Evolutionary conservation across 441 rosid genomes (phyloP).

Genomic region (Dalechampia spathulata): DNA sequence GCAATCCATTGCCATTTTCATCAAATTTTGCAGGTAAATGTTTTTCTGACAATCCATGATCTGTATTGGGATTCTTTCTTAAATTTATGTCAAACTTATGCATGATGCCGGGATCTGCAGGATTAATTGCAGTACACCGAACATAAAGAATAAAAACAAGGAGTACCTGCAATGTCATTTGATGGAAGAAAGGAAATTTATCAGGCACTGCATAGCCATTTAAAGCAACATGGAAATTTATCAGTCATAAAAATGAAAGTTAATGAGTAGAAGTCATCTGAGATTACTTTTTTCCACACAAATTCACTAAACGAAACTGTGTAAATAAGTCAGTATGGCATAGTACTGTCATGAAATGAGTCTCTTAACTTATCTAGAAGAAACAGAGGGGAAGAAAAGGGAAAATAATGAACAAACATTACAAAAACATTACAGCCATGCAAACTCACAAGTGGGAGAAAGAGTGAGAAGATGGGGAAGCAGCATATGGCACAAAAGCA

Average conservation of each 20-base stretch:
- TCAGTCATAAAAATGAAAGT: not conserved
- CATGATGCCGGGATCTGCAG: conserved; percentile 94
- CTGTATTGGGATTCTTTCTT: conserved; percentile 35
- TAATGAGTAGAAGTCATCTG: not conserved
- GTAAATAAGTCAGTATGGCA: not conserved
- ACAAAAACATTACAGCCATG: not conserved
- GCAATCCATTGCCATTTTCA: conserved; percentile 51
- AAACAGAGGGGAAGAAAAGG: not conserved
- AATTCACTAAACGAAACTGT: not conserved
- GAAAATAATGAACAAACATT: not conserved
- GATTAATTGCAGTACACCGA: conserved; percentile 89
- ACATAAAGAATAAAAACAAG: conserved; percentile 72
- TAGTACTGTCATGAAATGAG: not conserved
- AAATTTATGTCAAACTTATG: conserved; percentile 36
- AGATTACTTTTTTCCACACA: not conserved
- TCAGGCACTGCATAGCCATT: no score
- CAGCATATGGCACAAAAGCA: no score
- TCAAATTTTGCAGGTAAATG: conserved; percentile 40
- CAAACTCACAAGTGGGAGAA: not conserved
- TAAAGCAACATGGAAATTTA: no score
- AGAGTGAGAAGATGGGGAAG: no score
- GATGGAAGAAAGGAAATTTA: not conserved
- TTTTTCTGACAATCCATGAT: conserved; percentile 32
- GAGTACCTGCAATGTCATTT: conserved; percentile 47
- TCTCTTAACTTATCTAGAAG: not conserved